phyloP scores from a whole-genome alignment of 805 yeast genomes.

The Metschnikowia lunata region DNA sequence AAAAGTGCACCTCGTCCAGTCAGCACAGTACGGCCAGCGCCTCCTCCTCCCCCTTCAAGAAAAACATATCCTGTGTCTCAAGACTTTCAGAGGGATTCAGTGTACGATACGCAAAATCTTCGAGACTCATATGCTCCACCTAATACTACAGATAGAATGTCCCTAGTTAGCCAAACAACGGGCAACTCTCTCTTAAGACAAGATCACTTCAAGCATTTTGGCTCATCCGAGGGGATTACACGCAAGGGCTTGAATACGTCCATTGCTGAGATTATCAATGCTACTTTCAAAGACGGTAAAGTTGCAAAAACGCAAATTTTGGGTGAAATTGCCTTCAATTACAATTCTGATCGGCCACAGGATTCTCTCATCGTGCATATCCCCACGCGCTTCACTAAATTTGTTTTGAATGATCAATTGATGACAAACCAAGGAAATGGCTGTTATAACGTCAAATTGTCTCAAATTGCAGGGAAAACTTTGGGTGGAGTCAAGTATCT shows the following conservation, averaged over 20 bases:
- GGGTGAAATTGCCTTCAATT: constrained; percentile 86
- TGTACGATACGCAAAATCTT: constrained; percentile 42
- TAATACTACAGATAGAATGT: constrained; percentile 12
- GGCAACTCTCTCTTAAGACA: constrained; percentile 44
- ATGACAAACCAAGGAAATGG: constrained; percentile 26
- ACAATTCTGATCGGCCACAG: constrained; percentile 31
- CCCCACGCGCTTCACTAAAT: constrained; percentile 47
- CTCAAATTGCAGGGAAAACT: constrained; percentile 55
- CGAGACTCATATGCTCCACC: constrained; percentile 27
- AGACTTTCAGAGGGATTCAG: constrained; percentile 20
- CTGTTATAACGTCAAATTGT: constrained; percentile 43
- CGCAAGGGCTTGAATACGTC: constrained; percentile 68
- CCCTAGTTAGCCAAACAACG: constrained; percentile 35
- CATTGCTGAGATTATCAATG: constrained; percentile 80
- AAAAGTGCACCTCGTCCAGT: neutral
- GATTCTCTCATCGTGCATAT: constrained; percentile 34
- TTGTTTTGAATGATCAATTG: constrained; percentile 39
- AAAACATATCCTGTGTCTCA: constrained; percentile 26
- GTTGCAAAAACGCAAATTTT: constrained; percentile 56
- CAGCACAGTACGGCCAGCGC: constrained; percentile 33
- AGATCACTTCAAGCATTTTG: constrained; percentile 39
- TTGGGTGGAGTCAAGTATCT: constrained; percentile 80
- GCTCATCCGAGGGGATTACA: constrained; percentile 10
- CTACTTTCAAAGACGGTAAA: constrained; percentile 65
- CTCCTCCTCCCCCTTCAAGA: constrained; percentile 61